Evolutionary conservation across 257 asterid genomes (phyloP), one percentile per base, ranked within the genome.

Genomic region (Solanum boliviense): DNA sequence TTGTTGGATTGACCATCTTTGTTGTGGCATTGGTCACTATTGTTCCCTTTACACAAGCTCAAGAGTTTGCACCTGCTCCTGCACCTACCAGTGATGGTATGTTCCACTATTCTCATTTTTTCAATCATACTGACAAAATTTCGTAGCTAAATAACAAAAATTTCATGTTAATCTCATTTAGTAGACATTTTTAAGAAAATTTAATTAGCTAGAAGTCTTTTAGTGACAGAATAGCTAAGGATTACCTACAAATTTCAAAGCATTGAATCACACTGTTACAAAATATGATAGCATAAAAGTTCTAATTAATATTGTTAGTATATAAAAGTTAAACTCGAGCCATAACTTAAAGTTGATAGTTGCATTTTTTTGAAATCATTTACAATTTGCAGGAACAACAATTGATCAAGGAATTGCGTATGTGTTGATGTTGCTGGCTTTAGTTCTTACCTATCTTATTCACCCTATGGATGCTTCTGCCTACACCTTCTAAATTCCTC

Each of bases 31-130:
- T 85, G 15, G 13, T 71, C 87, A 46, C 73, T 83, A 1, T 84
- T 16, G 34, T 87, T 6, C 84, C 91, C 15, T 39, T 23, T 23
- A 70, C 65, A 15, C 89, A 65, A 41, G 87, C 89, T 31, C 88
- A 87, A 12, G 86, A 48, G 15, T 12, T 29, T 38, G 25, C 91
- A 13, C 91, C 91, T 41, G 85, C 91, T 65, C 89, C 91, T 21
- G 79, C 89, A 5, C 89, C 90, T 10, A 36, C 88, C 6, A 89
- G 85, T 35, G 91, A 89, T 78, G 91, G 88, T 89, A 76, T 27
- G 81, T 46, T 35, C 52, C 20, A 21, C 15, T 18, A 9, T 39
- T 11, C 10, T 31, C 13, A 18, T n/a, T n/a, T 12, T 20, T 76
- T 76, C 35, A 13, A 20, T 20, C n/a, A 15, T 16, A 60, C 6